Evolutionary conservation across 225 moss, liverwort and hornwort species (phyloP).

Genomic region (Bryum argenteum): DNA sequence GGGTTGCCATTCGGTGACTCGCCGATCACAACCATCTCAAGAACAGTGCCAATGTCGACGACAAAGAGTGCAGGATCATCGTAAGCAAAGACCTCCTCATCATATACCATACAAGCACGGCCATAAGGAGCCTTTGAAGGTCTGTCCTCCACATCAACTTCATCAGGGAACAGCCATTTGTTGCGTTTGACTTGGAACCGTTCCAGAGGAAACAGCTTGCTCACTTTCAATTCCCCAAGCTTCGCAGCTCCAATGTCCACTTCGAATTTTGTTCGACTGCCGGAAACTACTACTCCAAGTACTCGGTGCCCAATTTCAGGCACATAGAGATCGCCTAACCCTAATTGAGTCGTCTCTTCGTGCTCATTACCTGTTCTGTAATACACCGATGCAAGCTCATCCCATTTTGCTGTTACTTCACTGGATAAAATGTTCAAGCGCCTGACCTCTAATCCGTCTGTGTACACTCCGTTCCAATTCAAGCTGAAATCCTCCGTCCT

Average conservation of each 20-base stretch:
- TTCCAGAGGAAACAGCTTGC: constrained; percentile 76
- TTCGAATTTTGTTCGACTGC: constrained; percentile 59
- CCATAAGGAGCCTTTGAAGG: constrained; percentile 37
- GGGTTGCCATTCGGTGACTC: constrained; percentile 55
- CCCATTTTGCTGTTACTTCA: neutral
- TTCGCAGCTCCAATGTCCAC: constrained; percentile 68
- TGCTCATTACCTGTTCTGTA: neutral
- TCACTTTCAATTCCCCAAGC: constrained; percentile 66
- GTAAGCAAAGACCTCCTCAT: constrained; percentile 43
- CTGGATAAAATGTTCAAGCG: constrained; percentile 15
- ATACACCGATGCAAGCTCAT: constrained; percentile 13
- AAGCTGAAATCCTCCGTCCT: neutral
- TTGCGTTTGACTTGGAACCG: constrained; percentile 46
- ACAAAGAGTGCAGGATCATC: constrained; percentile 36
- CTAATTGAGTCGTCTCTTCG: constrained; percentile 8
- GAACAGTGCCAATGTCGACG: constrained; percentile 64
- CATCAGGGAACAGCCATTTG: constrained; percentile 47
- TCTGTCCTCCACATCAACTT: constrained; percentile 22
- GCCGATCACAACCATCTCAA: constrained; percentile 60
- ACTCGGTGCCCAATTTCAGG: constrained; percentile 69
- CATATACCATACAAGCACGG: constrained; percentile 56
- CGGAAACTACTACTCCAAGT: constrained; percentile 71
- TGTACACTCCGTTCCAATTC: too few species aligned
- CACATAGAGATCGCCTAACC: constrained; percentile 43
- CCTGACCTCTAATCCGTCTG: too few species aligned